A percentile compares a stretch with the other conserved stretches of the same genome.
These are phyloP conservation scores for Colletotrichum australisinense DNA, from an alignment of 2,329 filamentous ascomycete species.

Conservation along the genomic window DNA sequence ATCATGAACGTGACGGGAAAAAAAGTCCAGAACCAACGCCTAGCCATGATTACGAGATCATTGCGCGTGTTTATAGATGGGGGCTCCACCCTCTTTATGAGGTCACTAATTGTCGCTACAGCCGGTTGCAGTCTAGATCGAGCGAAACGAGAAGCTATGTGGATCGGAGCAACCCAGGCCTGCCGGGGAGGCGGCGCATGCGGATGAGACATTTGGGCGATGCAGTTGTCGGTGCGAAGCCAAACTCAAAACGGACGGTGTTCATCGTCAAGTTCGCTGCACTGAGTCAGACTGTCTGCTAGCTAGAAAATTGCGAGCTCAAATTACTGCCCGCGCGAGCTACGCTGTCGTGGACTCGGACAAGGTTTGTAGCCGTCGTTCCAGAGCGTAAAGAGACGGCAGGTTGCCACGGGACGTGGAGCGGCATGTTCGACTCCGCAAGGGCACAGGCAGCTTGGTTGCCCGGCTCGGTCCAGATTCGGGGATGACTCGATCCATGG, in stretches of 20 bases:
- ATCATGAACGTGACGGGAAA: neutral
- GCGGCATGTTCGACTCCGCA: neutral
- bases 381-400: neutral
- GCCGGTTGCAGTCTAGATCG: neutral
- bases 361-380: neutral
- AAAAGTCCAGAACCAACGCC: neutral
- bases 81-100: neutral
- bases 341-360: neutral
- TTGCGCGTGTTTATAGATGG: neutral
- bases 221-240: neutral
- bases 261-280: neutral
- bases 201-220: neutral
- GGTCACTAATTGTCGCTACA: neutral
- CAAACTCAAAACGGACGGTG: neutral
- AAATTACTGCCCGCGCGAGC: neutral
- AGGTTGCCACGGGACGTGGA: neutral
- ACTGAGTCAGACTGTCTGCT: neutral
- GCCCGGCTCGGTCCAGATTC: neutral
- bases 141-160: neutral
- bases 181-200: neutral
- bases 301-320: neutral
- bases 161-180: neutral
- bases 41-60: neutral
- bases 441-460: neutral
- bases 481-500: neutral